Evolutionary conservation across 2,329 filamentous ascomycete species (phyloP).

Genomic region (Bretziella fagacearum): DNA sequence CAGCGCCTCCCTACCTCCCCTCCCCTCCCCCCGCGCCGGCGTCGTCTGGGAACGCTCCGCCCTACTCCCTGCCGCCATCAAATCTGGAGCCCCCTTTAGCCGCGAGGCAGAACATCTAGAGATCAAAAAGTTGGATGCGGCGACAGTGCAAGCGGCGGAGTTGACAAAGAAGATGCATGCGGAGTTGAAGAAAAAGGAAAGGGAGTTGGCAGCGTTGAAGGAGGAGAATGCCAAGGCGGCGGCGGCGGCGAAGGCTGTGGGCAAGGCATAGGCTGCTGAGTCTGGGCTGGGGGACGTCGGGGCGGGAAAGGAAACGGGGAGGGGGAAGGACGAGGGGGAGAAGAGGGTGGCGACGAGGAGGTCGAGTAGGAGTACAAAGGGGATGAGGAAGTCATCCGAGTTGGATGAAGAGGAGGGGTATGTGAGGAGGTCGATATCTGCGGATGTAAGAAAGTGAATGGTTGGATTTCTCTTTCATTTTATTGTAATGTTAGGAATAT

Average conservation of each 20-base stretch:
- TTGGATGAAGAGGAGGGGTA: conserved; percentile 1
- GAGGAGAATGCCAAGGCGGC: conserved; percentile 35
- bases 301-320: not conserved
- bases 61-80: conserved; percentile 52
- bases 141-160: conserved; percentile 44
- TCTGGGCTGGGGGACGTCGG: not conserved
- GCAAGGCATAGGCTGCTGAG: conserved; percentile 11
- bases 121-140: conserved; percentile 43
- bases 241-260: conserved; percentile 14
- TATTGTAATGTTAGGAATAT: no score
- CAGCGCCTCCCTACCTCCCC: conserved; percentile 22
- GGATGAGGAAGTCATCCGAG: conserved; percentile 3
- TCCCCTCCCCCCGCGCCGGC: conserved; percentile 26
- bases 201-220: conserved; percentile 42
- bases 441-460: not conserved
- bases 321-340: not conserved
- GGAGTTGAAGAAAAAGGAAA: conserved; percentile 48
- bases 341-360: not conserved
- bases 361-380: conserved; percentile 8
- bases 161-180: conserved; percentile 42
- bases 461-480: no score
- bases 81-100: conserved; percentile 56
- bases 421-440: not conserved
- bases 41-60: conserved; percentile 51
- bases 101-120: conserved; percentile 50